A percentile compares a stretch with the other conserved stretches of the same genome.
Evolutionary conservation across 1,284 basidiomycete species (phyloP).

Genomic region (Sanguinoderma infundibulare): DNA sequence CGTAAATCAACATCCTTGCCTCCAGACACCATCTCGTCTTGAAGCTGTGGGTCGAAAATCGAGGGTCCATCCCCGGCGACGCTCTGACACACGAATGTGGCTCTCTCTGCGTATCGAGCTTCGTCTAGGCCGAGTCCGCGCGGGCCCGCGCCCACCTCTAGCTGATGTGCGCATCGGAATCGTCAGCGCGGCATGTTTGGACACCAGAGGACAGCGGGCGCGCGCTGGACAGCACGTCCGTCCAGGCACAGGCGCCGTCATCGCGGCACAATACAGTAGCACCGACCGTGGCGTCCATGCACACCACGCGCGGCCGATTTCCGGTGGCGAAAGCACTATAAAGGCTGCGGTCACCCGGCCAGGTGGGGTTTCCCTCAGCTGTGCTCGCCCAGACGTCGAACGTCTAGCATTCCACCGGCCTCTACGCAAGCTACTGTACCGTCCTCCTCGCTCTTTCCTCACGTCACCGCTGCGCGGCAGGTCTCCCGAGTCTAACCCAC

Average conservation of each 20-base stretch:
- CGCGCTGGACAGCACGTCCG: neutral
- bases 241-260: neutral
- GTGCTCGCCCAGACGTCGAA: conserved; percentile 24
- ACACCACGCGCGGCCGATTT: neutral
- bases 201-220: neutral
- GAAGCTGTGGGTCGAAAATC: neutral
- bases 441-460: neutral
- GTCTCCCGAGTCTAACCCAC: neutral
- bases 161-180: too few relatives aligned
- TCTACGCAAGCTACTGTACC: conserved; percentile 6
- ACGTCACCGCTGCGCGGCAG: conserved; percentile 20
- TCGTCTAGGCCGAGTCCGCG: neutral
- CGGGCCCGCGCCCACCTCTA: too few relatives aligned
- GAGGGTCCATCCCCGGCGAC: neutral
- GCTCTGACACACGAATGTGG: conserved; percentile 1
- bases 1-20: too few relatives aligned
- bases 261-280: neutral
- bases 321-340: neutral
- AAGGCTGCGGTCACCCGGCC: neutral
- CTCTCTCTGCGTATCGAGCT: neutral
- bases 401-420: conserved; percentile 18
- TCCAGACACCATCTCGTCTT: neutral
- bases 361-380: conserved; percentile 7
- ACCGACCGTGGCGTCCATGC: neutral
- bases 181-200: neutral